phyloP scores from a whole-genome alignment of 73 alveolate species.

The Paramecium pentaurelia region DNA sequence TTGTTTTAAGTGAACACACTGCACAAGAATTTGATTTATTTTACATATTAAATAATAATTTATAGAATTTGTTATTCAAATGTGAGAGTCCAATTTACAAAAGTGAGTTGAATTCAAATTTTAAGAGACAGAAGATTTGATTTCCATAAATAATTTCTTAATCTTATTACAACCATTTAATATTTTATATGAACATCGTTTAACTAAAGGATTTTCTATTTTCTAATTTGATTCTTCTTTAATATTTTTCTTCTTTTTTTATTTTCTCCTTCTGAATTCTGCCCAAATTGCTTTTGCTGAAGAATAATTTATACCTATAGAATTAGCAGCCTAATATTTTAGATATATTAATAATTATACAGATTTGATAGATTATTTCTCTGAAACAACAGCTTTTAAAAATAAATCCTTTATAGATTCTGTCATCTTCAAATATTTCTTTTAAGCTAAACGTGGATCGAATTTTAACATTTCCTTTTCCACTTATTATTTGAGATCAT shows the following conservation, averaged over 20 bases:
- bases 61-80: background rate
- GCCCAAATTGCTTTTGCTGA: conserved; percentile 42
- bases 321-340: background rate
- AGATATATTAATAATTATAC: background rate
- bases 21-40: background rate
- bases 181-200: background rate
- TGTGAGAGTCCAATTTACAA: background rate
- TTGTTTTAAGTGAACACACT: conserved; percentile 16
- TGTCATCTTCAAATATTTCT: conserved; percentile 23
- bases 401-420: background rate
- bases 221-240: background rate
- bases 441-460: conserved; percentile 27
- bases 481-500: background rate
- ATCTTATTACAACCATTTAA: background rate
- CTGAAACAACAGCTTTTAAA: background rate
- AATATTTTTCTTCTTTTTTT: background rate
- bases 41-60: background rate
- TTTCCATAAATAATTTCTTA: conserved; percentile 7
- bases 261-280: background rate
- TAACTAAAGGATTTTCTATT: background rate
- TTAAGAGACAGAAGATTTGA: background rate
- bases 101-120: background rate
- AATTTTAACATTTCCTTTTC: conserved; percentile 1
- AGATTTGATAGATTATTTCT: background rate
- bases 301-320: background rate